Evolutionary conservation across 768 basidiomycete species (phyloP), one percentile per base, ranked within the genome.

Genomic region (Kwoniella europaea): DNA sequence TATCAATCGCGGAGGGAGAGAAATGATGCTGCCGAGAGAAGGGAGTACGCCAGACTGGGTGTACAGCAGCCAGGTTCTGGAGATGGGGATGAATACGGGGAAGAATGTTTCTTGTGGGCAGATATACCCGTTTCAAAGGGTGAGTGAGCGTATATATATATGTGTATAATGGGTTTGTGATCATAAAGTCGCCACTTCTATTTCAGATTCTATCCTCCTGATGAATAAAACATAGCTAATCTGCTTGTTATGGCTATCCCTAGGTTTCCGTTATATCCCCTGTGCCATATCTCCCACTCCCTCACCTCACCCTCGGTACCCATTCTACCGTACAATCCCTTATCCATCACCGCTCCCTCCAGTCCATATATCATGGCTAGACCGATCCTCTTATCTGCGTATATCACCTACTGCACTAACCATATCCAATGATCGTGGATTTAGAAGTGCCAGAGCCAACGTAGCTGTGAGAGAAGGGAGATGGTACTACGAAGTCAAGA

Each of bases 401-500:
- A 20, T 82, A 13, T 81, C 79, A 0, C 67, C 72, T 4, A 71
- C 77, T 24, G 79, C 68, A 15, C 41, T 82, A 6, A 78, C 81
- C 1, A 74, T 72, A 24, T 86, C 88, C 1, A 93, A 95, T 7
- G 91, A 91, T 79, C 92, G 91, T 63, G 97, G 97, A 4, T 98
- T 94, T 82, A 86, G 96, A 27, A 93, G 92, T 75, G 94, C 91
- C 3, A 88, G 97, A 24, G 91, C 90, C 69, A 98, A 97, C 82
- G 90, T 92, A 1, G 92, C 93, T 0, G 87, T 98, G 22, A 87
- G 93, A 24, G 90, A 94, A 76, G 97, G 97, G 5, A 88, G 87
- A 13, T 98, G 94, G 94, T 98, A 94, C 82, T 89, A 94, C 87
- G 97, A 99, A 85, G 89, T 96, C 58, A 88, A 88, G 80, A 87